Evolutionary conservation across 1,139 yeast species (phyloP), one percentile per base, ranked within the genome.

Genomic region (Candida smagusa): DNA sequence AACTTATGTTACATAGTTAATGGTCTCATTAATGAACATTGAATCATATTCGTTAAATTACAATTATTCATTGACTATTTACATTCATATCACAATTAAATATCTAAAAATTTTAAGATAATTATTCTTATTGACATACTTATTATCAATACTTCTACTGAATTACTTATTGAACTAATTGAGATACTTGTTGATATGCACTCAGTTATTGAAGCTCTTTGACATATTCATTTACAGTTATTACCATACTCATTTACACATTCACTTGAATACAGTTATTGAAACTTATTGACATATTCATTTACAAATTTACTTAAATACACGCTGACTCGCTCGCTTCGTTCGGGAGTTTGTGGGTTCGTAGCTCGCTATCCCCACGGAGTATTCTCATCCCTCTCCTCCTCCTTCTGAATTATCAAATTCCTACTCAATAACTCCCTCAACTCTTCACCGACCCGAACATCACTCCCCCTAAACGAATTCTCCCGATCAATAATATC

Each of bases 401-500:
- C 74, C 50, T 90, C 97, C 46, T 73, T 79, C 45, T 84, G 84
- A 9, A 84, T 72, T 2, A 89, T 68, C 9, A 81, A 44, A 16
- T 83, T 72, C 44, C 70, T 77, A 9, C 82, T 74, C 28, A 89
- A 63, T 34, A 90, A 61, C 34, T 55, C 55, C 38, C 90, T 65
- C 45, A 89, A 63, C 33, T 82, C 83, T 0, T 71, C 72, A 32
- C 68, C 65, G 11, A 67, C 50, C 27, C 54, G 53, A 23, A 23
- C 26, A 4, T 9, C 11, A 40, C 27, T 38, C 29, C 22, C 42
- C 38, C 41, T 44, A 44, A 60, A 57, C 38, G 62, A 56, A 48
- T 71, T 68, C 46, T 74, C 79, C 25, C 86, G 61, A 52, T 86
- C 95, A 44, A 89, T 79, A 35, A 88, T 74, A 43, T 81, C 86